Evolutionary conservation across 306 rosid species (phyloP).

Genomic region (Glycine latifolia): DNA sequence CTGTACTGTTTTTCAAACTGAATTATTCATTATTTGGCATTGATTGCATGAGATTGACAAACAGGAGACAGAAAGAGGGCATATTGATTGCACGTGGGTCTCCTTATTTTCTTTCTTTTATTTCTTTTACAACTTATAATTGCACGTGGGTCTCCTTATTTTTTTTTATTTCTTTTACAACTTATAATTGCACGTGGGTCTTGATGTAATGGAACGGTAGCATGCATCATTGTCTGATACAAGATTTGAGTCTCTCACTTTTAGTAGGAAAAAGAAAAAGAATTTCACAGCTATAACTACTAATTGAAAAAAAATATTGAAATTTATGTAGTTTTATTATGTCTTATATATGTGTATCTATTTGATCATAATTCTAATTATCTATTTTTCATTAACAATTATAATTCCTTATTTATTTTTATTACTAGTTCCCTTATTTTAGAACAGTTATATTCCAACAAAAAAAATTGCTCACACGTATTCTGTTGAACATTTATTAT

Average conservation of each 20-base stretch:
- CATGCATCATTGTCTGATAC: conserved; percentile 1
- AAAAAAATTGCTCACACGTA: neutral
- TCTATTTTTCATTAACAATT: neutral
- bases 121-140: neutral
- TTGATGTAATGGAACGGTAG: neutral
- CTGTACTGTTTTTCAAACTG: neutral
- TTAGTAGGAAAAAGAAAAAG: neutral
- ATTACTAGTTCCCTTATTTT: neutral
- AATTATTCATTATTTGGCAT: conserved; percentile 36
- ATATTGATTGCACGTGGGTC: conserved; percentile 45
- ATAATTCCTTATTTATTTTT: neutral
- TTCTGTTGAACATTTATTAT: neutral
- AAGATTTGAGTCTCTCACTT: neutral
- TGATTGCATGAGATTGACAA: conserved; percentile 25
- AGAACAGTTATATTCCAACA: neutral
- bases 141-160: neutral
- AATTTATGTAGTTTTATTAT: neutral
- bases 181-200: neutral
- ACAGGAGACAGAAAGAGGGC: neutral
- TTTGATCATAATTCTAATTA: neutral
- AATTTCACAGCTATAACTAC: neutral
- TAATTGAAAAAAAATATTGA: neutral
- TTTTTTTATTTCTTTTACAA: no score
- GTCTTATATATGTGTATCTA: neutral
- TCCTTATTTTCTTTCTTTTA: neutral